Evolutionary conservation across 768 basidiomycete genomes (phyloP), one percentile per base, ranked within the genome.

Genomic region (Mycena vitilis): DNA sequence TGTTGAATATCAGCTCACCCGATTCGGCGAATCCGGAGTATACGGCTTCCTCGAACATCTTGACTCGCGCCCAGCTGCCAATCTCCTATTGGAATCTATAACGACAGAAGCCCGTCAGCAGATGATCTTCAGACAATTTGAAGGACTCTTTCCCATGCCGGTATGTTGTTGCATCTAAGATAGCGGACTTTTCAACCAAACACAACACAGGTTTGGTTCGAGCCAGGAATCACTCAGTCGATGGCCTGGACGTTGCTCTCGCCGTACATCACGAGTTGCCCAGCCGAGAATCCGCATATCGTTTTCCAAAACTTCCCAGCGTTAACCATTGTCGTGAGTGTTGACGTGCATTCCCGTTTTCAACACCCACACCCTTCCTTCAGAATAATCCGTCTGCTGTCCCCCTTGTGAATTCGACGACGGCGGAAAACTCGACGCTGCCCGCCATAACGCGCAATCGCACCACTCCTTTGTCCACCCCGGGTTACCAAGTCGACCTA

Each of bases 41-140:
- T 87, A 86, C 71, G 89, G 90, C 11, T 91, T 91, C 82, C 76
- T 91, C n/a, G 80, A 85, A 59, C 88, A 89, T 74, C 83, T 92
- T 45, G 80, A 90, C 76, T 87, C 87, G 23, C 81, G 88, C 40
- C 82, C 85, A 3, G 72, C 83, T 0, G 89, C 88, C 2, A 76
- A 82, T 54, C 76, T 91, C 15, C 78, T 91, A 18, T 74, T 86
- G 9, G 86, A 90, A 74, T 81, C 84, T 9, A 88, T 92, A 71
- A 81, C 87, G 0, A 88, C 86, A 15, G 89, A 91, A 77, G 85
- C 86, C 22, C 79, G 90, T 11, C 90, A 92, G 77, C 87, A 91
- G 79, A 85, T 89, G 84, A 81, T 85, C 53, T 89, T 91, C 82
- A 75, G 90, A 6, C 89, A 91, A 76, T 84, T 89, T 54, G 82